These are phyloP conservation scores for Lepidopterella palustris DNA, from an alignment of 495 filamentous ascomycete species.

Conservation along the genomic window DNA sequence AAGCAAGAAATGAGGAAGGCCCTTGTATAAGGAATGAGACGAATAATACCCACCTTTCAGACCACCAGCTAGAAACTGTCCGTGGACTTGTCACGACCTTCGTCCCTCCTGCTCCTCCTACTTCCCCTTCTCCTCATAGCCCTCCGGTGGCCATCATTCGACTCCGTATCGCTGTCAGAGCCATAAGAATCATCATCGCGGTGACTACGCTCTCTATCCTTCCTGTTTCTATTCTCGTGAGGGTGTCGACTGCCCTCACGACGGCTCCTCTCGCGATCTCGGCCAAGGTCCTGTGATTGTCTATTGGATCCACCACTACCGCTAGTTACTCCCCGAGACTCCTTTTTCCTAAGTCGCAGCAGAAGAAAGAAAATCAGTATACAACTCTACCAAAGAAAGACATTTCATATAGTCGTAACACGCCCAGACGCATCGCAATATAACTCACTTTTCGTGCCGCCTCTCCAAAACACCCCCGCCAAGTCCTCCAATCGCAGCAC, in stretches of 20 bases:
- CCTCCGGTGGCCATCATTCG: not conserved
- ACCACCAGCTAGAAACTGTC: conserved; percentile 1
- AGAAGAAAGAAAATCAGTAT: not conserved
- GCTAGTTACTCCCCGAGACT: not conserved
- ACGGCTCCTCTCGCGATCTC: not conserved
- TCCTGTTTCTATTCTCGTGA: not conserved
- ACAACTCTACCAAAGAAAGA: not conserved
- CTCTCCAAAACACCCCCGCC: conserved; percentile 24
- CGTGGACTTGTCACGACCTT: not conserved
- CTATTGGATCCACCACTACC: not conserved
- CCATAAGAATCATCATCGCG: not conserved
- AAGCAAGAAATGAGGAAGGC: not conserved
- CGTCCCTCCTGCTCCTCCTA: not conserved
- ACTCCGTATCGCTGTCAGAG: not conserved
- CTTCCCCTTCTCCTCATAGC: not conserved
- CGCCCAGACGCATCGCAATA: not conserved
- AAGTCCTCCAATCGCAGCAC: conserved; percentile 19
- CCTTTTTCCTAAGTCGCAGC: not conserved
- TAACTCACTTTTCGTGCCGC: conserved; percentile 26
- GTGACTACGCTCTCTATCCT: not conserved
- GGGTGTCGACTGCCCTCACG: not conserved
- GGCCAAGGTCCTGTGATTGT: not conserved
- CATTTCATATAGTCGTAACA: not conserved
- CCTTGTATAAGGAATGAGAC: not conserved
- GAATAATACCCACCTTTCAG: not conserved